Conservation (phyloP, 2,329 filamentous ascomycete species). For the Trichoderma hamatum region DNA sequence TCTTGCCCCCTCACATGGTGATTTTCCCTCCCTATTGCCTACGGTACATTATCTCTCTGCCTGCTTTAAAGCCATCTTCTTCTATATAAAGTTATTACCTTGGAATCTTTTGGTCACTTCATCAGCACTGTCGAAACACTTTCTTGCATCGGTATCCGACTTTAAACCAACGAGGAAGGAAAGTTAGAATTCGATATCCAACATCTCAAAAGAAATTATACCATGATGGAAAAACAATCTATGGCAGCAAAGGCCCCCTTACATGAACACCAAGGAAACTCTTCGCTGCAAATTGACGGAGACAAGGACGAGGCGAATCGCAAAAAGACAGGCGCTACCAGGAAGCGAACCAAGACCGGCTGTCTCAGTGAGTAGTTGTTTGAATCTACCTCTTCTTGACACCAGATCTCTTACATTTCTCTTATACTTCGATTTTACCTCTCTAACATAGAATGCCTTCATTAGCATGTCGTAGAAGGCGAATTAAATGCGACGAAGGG, state of each 20-base stretch:
- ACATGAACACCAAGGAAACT: constrained; percentile 33
- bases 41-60: background rate
- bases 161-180: background rate
- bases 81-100: background rate
- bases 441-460: constrained; percentile 29
- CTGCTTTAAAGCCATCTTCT: background rate
- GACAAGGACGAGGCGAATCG: constrained; percentile 47
- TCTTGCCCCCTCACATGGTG: constrained; percentile 12
- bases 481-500: constrained; percentile 96
- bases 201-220: background rate
- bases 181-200: background rate
- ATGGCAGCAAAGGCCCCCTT: constrained; percentile 6
- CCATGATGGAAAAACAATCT: constrained; percentile 24
- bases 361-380: constrained; percentile 71
- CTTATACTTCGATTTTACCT: background rate
- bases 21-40: background rate
- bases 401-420: background rate
- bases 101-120: background rate
- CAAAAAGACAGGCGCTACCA: constrained; percentile 54
- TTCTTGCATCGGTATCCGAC: background rate
- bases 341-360: constrained; percentile 86
- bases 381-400: background rate
- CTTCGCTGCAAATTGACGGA: constrained; percentile 41
- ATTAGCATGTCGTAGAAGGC: constrained; percentile 83
- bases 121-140: background rate